Base-by-base conservation (phyloP, 805 yeast species). In the Yarrowia keelungensis region DNA sequence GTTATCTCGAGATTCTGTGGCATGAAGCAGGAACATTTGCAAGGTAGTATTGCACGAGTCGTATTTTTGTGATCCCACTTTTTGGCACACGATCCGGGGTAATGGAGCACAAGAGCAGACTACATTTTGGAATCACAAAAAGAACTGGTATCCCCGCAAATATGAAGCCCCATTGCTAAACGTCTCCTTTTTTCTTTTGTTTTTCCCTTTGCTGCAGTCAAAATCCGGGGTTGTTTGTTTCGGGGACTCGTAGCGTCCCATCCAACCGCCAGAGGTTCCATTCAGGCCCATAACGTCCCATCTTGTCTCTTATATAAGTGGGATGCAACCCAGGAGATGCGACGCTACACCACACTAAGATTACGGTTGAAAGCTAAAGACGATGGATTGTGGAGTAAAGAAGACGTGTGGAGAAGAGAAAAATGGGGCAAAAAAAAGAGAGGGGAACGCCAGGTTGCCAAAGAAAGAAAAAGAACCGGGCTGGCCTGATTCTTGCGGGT, bases 241-340 rank as follows among this genome's bases (percentile, higher is more conserved):
- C 39, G 22, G 47, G 22, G 38, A 10, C 43, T 19, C 16, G 35
- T 56, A 56, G 62, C 47, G 49, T 56, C 38, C 11, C 62, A 41
- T 56, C 22, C 36, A 10, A 2, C 32, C 43, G 2, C 43, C 59
- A 53, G 3, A 53, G 36, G 59, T 53, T 53, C 59, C 59, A 51
- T 51, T 16, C 10, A 8, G 19, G 4, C 22, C 59, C 45, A 15
- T 22, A 22, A 39, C 11, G 61, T 41, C 19, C 47, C 62, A 56
- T 26, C 26, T 15, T 45, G 10, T 12, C 15, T 46, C 39, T 26
- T 56, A 56, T 56, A 56, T 56, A 56, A 26, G 61, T 54, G 61
- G 46, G 46, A 54, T 54, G 62, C 45, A 56, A 56, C 62, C 47
- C 42, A 41, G 62, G 62, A 41, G 62, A 56, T 56, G 62, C n/a